Base-by-base conservation (phyloP, 225 moss, liverwort and hornwort species). In the Neckera pumila region DNA sequence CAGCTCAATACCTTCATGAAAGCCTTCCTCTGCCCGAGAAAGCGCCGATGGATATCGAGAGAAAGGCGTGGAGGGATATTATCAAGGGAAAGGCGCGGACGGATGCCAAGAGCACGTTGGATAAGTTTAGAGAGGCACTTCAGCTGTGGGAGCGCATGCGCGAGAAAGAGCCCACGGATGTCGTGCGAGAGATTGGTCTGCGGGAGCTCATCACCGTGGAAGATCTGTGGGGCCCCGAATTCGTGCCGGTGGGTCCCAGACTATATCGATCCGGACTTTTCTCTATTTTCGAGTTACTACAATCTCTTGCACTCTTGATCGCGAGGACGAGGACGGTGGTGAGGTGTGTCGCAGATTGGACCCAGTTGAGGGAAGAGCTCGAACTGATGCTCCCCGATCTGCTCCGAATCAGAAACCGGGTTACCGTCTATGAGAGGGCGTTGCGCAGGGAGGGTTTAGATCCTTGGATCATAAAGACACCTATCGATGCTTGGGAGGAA, bases 401-500 rank as follows among this genome's bases (percentile, higher is more conserved):
- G n/a, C 78, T 78, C 25, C 6, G 56, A 11, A 56, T 56, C 4
- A 25, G 56, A n/a, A 78, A 78, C 56, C 56, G 10, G n/a, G 0
- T 2, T 12, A 13, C 13, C 49, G 13, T 11, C 11, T 47, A 12
- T 47, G 11, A 47, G 11, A 47, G 8, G 47, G 2, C 45, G 45
- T 47, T 47, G 47, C 3, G 11, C 12, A 28, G 8, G 63, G 4
- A 63, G 16, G 31, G 17, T 31, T 4, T 8, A 16, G 1, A 17
- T 7, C 4, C 16, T 16, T 1, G 3, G 62, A 15, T 2, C 45
- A 45, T 8, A 45, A 6, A 6, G 45, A 45, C 7, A 45, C 7
- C 45, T 45, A 45, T 45, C 7, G 45, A 6, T 45, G 47, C 47
- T 27, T 73, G 74, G 74, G 3, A 1, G 73, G 0, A 0, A 1